phyloP scores from a whole-genome alignment of 208 protist genomes.

The Trypanosoma vivax region DNA sequence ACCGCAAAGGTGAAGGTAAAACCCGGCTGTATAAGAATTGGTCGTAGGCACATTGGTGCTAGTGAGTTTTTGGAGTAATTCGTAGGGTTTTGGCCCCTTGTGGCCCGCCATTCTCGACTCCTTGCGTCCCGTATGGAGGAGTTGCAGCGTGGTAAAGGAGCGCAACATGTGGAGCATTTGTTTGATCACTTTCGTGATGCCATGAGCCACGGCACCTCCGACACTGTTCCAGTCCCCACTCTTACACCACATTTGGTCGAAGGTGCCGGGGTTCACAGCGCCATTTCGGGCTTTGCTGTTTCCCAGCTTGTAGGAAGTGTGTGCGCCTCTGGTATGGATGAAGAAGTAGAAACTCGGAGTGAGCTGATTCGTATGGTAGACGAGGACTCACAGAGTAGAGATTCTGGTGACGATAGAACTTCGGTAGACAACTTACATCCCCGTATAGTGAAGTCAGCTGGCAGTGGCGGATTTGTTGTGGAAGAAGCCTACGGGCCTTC shows the following conservation, averaged over 20 bases:
- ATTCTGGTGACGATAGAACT: not conserved
- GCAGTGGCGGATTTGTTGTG: constrained; percentile 40
- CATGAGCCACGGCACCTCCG: too few relatives aligned
- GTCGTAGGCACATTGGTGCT: too few relatives aligned
- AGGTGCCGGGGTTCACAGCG: not conserved
- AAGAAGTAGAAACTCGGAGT: constrained; percentile 25
- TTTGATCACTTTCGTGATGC: constrained; percentile 16
- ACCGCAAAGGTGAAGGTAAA: too few relatives aligned
- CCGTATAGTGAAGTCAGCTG: too few relatives aligned
- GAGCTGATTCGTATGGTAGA: constrained; percentile 42
- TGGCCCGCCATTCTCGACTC: too few relatives aligned
- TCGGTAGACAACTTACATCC: not conserved
- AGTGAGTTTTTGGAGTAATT: too few relatives aligned
- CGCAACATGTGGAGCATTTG: constrained; percentile 9
- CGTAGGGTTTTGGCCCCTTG: too few relatives aligned
- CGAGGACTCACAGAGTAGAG: constrained; percentile 22
- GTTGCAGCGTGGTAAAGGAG: too few relatives aligned
- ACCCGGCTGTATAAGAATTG: too few relatives aligned
- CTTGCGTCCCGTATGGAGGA: too few relatives aligned
- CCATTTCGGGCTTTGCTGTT: constrained; percentile 5
- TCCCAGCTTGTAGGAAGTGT: constrained; percentile 17
- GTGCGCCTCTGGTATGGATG: constrained; percentile 9
- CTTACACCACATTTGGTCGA: too few relatives aligned
- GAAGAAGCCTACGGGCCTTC: constrained; percentile 27
- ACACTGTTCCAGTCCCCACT: too few relatives aligned